A percentile compares a stretch with the other conserved stretches of the same genome.
Conservation (phyloP, 805 yeast species). For the Suhomyces faveliae region DNA sequence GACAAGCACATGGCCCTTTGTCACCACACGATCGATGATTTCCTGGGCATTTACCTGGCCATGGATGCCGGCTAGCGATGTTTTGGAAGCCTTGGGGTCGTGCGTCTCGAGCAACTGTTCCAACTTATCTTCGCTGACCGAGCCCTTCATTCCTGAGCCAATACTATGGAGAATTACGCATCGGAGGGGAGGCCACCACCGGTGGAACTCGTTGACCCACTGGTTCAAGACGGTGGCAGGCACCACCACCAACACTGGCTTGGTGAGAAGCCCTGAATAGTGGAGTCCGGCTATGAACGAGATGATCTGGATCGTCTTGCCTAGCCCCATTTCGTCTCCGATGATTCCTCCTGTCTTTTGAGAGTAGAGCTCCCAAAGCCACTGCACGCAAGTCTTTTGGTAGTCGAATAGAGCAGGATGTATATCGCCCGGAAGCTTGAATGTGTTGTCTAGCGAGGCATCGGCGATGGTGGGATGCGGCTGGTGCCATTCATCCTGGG, state of each 20-base stretch:
- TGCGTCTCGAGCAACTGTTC: slow-evolving; percentile 49
- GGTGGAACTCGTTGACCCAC: slow-evolving; percentile 95
- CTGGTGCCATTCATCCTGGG: slow-evolving; percentile 58
- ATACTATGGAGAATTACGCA: slow-evolving; percentile 86
- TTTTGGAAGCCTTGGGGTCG: slow-evolving; percentile 33
- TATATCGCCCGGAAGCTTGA: slow-evolving; percentile 85
- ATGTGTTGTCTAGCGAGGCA: slow-evolving; percentile 67
- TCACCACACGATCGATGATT: slow-evolving; percentile 56
- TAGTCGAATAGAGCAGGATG: slow-evolving; percentile 85
- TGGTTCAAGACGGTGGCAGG: slow-evolving; percentile 96
- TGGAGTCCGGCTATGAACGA: slow-evolving; percentile 90
- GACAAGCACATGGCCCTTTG: slow-evolving; percentile 76
- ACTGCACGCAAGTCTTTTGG: slow-evolving; percentile 94
- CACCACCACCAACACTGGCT: slow-evolving; percentile 84
- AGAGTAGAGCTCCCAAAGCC: slow-evolving; percentile 92
- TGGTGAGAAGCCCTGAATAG: slow-evolving; percentile 68
- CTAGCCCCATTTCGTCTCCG: slow-evolving; percentile 98
- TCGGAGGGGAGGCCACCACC: slow-evolving; percentile 97
- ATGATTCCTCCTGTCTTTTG: slow-evolving; percentile 93
- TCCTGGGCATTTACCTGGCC: slow-evolving; percentile 42
- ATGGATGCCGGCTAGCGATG: slow-evolving; percentile 24
- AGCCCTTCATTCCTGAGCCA: slow-evolving; percentile 73
- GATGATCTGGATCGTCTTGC: slow-evolving; percentile 91
- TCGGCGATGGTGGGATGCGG: slow-evolving; percentile 80
- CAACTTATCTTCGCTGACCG: slow-evolving; percentile 41